Conservation (phyloP, 169 alveolate genomes). For the Eimeria necatrix region DNA sequence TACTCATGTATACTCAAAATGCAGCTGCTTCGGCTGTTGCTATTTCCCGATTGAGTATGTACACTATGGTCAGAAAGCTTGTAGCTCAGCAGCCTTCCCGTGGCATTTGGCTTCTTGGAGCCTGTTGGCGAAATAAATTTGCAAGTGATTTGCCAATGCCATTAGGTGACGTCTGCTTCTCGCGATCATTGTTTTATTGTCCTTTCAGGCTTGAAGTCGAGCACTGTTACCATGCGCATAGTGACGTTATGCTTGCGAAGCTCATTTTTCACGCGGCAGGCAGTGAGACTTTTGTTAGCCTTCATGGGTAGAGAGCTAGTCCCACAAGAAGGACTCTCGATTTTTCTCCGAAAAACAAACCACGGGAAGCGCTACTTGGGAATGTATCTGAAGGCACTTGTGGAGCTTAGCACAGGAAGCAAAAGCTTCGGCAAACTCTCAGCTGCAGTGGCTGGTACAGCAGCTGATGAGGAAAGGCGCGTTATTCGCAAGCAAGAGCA, state of each 20-base stretch:
- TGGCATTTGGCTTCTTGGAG: too few relatives aligned
- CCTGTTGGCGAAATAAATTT: too few relatives aligned
- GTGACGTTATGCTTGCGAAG: background rate
- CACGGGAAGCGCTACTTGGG: slow-evolving; percentile 4
- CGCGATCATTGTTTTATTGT: too few relatives aligned
- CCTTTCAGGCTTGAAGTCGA: slow-evolving; percentile 38
- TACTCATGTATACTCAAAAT: background rate
- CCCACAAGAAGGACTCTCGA: background rate
- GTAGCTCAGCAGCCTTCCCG: too few relatives aligned
- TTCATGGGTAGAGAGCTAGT: slow-evolving; percentile 31
- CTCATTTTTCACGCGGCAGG: background rate
- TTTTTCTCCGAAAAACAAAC: background rate
- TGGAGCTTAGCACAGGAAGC: slow-evolving; percentile 56
- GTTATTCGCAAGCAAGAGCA: background rate
- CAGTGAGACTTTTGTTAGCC: background rate
- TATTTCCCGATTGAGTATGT: slow-evolving; percentile 29
- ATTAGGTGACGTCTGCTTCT: too few relatives aligned
- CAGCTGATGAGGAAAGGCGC: slow-evolving; percentile 23
- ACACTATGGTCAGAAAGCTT: background rate
- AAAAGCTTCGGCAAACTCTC: slow-evolving; percentile 16
- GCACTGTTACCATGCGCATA: background rate
- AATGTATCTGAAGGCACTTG: slow-evolving; percentile 4
- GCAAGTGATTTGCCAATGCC: too few relatives aligned
- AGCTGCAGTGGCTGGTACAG: slow-evolving; percentile 20
- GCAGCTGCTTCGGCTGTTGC: slow-evolving; percentile 51